Conservation (phyloP, 192 early-diverging fungal species). For the Mortierella claussenii region DNA sequence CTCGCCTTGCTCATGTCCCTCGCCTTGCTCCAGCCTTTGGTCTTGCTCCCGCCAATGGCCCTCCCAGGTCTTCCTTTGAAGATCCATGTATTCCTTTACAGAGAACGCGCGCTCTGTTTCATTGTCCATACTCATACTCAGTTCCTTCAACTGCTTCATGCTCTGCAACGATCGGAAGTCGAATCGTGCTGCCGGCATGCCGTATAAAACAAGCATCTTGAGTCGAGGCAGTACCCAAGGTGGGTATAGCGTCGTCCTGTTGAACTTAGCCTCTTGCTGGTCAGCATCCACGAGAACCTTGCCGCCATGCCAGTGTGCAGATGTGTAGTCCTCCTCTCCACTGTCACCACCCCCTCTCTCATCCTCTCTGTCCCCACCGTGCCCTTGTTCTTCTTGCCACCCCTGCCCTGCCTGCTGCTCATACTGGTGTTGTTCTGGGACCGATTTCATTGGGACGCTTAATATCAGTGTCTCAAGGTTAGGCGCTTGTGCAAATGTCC, state of each 20-base stretch:
- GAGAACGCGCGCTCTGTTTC: neutral
- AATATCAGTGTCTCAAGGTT: constrained; percentile 13
- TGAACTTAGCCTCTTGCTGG: neutral
- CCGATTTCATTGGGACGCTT: too few species aligned
- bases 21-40: neutral
- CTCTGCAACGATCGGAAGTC: constrained; percentile 18
- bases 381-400: too few species aligned
- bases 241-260: neutral
- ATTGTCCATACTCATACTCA: neutral
- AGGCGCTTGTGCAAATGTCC: constrained; percentile 10
- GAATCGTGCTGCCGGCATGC: constrained; percentile 12
- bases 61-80: neutral
- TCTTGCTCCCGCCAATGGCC: neutral
- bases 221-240: constrained; percentile 12
- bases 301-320: neutral
- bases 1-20: neutral
- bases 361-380: too few species aligned
- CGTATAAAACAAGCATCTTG: neutral
- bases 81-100: neutral
- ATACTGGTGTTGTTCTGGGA: too few species aligned
- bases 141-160: constrained; percentile 6
- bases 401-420: too few species aligned
- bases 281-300: neutral
- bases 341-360: too few species aligned
- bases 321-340: too few species aligned